Conservation (phyloP, 345 rosid species). For the Hibiscus trionum region DNA sequence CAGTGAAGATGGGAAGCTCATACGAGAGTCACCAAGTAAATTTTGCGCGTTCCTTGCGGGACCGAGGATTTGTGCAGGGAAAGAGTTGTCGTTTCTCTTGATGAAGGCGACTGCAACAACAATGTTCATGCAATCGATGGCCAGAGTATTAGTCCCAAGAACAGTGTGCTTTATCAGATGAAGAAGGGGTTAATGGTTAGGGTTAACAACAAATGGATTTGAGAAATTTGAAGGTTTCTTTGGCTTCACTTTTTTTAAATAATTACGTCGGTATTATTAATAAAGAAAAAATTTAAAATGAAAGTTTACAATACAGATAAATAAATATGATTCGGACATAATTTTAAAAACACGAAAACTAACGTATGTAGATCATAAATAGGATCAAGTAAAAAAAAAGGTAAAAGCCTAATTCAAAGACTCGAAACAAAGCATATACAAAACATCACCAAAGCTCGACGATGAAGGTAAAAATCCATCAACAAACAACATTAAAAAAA, state of each 20-base stretch:
- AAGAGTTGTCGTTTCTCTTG: conserved; percentile 33
- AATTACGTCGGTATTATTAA: too few species aligned
- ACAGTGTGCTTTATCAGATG: conserved; percentile 23
- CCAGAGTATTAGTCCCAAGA: conserved; percentile 18
- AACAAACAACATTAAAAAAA: too few species aligned
- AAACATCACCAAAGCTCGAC: too few species aligned
- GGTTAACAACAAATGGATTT: conserved; percentile 5
- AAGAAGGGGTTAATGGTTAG: conserved; percentile 11
- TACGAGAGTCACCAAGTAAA: conserved; percentile 17
- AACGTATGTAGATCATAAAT: too few species aligned
- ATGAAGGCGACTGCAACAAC: conserved; percentile 22
- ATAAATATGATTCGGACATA: too few species aligned
- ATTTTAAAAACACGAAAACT: too few species aligned
- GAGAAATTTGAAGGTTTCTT: neutral
- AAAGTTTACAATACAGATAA: too few species aligned
- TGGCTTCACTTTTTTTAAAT: neutral
- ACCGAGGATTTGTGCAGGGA: conserved; percentile 45
- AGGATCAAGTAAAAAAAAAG: too few species aligned
- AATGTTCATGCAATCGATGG: conserved; percentile 20
- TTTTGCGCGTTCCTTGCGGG: conserved; percentile 45
- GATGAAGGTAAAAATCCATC: too few species aligned
- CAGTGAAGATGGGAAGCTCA: conserved; percentile 19
- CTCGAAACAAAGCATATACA: too few species aligned
- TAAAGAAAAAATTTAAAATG: too few species aligned
- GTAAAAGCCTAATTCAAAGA: too few species aligned